A percentile compares a stretch with the other conserved stretches of the same genome.
phyloP scores from a whole-genome alignment of 2,329 filamentous ascomycete genomes.

The Tolypocladium paradoxum region DNA sequence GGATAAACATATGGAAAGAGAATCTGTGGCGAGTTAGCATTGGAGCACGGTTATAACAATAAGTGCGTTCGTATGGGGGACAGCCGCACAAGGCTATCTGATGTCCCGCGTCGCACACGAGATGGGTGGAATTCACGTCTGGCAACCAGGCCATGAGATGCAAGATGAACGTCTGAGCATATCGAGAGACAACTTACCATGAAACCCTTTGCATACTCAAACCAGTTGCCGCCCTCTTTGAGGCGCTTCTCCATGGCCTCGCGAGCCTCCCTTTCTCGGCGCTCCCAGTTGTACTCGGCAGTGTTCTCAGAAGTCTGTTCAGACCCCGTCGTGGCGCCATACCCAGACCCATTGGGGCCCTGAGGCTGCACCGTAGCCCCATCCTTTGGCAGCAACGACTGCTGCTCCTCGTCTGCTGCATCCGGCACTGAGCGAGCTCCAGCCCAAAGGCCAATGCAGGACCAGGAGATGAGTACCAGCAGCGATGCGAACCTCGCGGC shows the following conservation, averaged over 20 bases:
- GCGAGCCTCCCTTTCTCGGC: slow-evolving; percentile 38
- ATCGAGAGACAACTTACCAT: slow-evolving; percentile 27
- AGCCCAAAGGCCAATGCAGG: slow-evolving; percentile 15
- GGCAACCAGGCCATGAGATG: background rate
- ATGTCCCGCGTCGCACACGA: background rate
- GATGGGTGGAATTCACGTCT: background rate
- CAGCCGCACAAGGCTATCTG: background rate
- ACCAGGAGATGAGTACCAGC: slow-evolving; percentile 19
- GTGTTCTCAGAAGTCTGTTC: slow-evolving; percentile 26
- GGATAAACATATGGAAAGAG: slow-evolving; percentile 77
- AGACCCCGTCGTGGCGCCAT: slow-evolving; percentile 30
- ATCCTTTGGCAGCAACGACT: slow-evolving; percentile 39
- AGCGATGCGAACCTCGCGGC: slow-evolving; percentile 9
- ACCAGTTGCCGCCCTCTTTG: slow-evolving; percentile 66
- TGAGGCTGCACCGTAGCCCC: slow-evolving; percentile 8
- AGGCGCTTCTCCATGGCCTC: slow-evolving; percentile 57
- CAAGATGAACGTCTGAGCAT: background rate
- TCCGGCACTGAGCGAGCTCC: slow-evolving; percentile 11
- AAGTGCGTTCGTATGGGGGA: too few species aligned
- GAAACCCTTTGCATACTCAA: slow-evolving; percentile 66
- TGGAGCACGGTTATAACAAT: background rate
- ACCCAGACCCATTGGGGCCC: slow-evolving; percentile 18
- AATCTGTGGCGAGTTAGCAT: slow-evolving; percentile 32
- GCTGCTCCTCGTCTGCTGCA: slow-evolving; percentile 43
- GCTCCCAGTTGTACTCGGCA: slow-evolving; percentile 44